phyloP scores from a whole-genome alignment of 495 filamentous ascomycete genomes.

The Rostrohypoxylon terebratum region DNA sequence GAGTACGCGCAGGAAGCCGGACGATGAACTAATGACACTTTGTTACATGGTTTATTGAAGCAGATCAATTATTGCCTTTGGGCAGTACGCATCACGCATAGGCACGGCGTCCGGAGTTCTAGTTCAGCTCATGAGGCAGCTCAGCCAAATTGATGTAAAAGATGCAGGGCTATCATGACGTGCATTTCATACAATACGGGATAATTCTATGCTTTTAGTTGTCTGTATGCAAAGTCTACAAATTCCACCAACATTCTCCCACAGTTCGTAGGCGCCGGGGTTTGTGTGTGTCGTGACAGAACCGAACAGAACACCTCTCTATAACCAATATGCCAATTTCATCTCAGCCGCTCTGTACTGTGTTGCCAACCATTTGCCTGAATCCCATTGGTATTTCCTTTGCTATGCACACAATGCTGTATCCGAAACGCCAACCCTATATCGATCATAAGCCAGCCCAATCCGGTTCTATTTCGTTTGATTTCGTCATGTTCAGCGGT shows the following conservation, averaged over 20 bases:
- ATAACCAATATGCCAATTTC: conserved; percentile 37
- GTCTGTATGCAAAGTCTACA: conserved; percentile 28
- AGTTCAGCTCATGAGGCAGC: not conserved
- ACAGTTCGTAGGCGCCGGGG: conserved; percentile 19
- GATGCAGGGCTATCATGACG: not conserved
- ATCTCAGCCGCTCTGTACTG: conserved; percentile 22
- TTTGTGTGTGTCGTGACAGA: not conserved
- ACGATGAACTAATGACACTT: conserved; percentile 33
- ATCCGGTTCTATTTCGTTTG: conserved; percentile 16
- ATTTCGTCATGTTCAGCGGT: conserved; percentile 60
- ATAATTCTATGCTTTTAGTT: conserved; percentile 16
- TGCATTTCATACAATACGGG: not conserved
- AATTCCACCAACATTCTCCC: conserved; percentile 22
- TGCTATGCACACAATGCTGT: conserved; percentile 29
- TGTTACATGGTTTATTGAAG: not conserved
- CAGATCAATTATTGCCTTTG: not conserved
- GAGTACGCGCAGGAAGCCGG: conserved; percentile 49
- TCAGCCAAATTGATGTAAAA: not conserved
- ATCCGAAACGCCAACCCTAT: conserved; percentile 41
- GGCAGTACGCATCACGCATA: conserved; percentile 14
- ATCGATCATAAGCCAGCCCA: conserved; percentile 39
- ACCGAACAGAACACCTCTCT: conserved; percentile 14
- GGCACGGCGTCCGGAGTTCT: conserved; percentile 37
- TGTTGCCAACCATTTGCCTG: conserved; percentile 24
- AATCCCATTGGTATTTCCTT: conserved; percentile 36